Percentiles rank a stretch among this genome's conserved stretches.
These are phyloP conservation scores for Pichia nakasei DNA, from an alignment of 805 yeast genomes.

Conservation along the genomic window DNA sequence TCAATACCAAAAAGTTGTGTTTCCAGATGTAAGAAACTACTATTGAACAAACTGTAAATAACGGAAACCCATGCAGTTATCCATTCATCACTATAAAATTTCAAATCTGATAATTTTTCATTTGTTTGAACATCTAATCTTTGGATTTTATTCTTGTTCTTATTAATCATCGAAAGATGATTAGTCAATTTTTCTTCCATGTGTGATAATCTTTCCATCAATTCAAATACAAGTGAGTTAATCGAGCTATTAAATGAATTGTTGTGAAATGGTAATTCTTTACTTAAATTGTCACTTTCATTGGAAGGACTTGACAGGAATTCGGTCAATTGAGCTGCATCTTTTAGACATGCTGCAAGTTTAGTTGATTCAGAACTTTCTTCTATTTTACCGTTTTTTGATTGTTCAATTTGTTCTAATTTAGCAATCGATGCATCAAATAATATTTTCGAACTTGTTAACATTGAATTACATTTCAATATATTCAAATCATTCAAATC, in stretches of 20 bases:
- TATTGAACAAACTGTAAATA: slow-evolving; percentile 20
- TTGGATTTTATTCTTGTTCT: slow-evolving; percentile 7
- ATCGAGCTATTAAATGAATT: slow-evolving; percentile 11
- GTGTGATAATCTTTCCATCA: slow-evolving; percentile 12
- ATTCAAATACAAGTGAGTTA: slow-evolving; percentile 15
- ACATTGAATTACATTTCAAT: slow-evolving; percentile 20
- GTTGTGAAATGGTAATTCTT: slow-evolving; percentile 8
- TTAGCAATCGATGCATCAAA: slow-evolving; percentile 23
- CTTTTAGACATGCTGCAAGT: slow-evolving; percentile 13
- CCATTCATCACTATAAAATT: slow-evolving; percentile 16
- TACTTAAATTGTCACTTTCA: not conserved
- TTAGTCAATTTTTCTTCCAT: slow-evolving; percentile 4
- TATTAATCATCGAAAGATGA: slow-evolving; percentile 6
- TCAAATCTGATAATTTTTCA: slow-evolving; percentile 10
- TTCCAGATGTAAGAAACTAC: slow-evolving; percentile 19
- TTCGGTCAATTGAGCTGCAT: slow-evolving; percentile 13
- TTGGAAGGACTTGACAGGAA: not conserved
- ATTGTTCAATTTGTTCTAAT: slow-evolving; percentile 16
- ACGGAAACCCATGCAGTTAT: slow-evolving; percentile 23
- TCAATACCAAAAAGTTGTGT: slow-evolving; percentile 20
- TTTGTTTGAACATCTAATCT: slow-evolving; percentile 5
- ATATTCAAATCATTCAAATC: slow-evolving; percentile 14
- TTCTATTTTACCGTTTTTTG: not conserved
- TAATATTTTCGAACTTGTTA: slow-evolving; percentile 19
- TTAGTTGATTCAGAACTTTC: slow-evolving; percentile 1